Base-by-base conservation (phyloP, 768 basidiomycete genomes). In the Leccinum obscurum region DNA sequence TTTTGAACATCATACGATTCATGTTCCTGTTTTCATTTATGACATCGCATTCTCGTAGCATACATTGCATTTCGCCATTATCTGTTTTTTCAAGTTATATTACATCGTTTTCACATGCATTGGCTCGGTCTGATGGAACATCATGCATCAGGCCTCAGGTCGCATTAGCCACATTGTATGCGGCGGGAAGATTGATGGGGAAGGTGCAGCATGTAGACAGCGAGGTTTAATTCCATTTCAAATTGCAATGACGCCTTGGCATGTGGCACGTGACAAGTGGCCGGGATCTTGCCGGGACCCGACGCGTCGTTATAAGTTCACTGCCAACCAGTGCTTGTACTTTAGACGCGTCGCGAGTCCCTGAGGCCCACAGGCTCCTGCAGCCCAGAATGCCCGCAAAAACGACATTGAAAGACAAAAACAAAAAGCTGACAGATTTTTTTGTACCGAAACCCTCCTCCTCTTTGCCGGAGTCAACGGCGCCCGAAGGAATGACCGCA, bases 401-500 rank as follows among this genome's bases (percentile, higher is more conserved):
- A 70, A 55, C 60, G 7, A 30, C 59, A 0, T 20, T 24, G 53
- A 63, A 61, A 59, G 52, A 62, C 54, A 62, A 61, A 26, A 68
- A 68, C 61, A 68, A 59, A 41, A 76, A 61, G 28, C 56, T 85
- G 26, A 82, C 81, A 7, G 77, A 81, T 41, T 85, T 81, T 64
- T 85, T 85, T 58, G 30, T 70, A 39, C 77, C 75, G 46, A 76
- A 63, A 64, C 60, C 68, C 1, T 66, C 71, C 37, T 59, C 65
- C 6, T 54, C 61, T 30, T 52, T 61, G 56, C 66, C 60, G 15
- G 71, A 62, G 11, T 34, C 22, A 44, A n/a, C 41, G 41, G 41
- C 41, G 41, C 9, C 41, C 41, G 41, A 44, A 44, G 41, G 41
- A 44, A 44, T n/a, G 41, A 44, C 41, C n/a, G 4, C 41, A 44